Evolutionary conservation across 2,329 filamentous ascomycete genomes (phyloP), one percentile per base, ranked within the genome.

Genomic region (Xylariaceae sp.): DNA sequence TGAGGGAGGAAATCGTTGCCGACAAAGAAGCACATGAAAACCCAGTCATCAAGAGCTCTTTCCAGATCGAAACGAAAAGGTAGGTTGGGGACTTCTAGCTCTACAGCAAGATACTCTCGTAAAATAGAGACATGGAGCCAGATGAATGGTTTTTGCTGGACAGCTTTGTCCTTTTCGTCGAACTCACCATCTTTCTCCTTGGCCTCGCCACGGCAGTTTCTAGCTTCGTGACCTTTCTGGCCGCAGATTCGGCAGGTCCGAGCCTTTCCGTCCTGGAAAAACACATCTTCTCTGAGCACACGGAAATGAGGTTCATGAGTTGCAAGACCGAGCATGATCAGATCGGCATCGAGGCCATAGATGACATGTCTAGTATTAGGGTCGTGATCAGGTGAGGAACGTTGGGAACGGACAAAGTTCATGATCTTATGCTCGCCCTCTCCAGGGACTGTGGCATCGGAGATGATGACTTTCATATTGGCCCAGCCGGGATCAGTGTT

Each of bases 401-500:
- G 83, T 68, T 98, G 94, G 29, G 92, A 95, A 60, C 93, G 85
- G 55, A 98, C 82, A 65, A 97, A 98, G 57, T 93, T 85, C 93
- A 98, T 98, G 63, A 98, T 97, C 69, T 98, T 98, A 68, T 98
- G 93, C 71, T 98, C 93, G 64, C 93, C 93, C 71, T 98, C 93
- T 63, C 93, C 93, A 44, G 93, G 93, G 32, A 98, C 91, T 33
- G 92, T 96, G 43, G 93, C 92, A 73, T 98, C 93, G 7, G 93
- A 98, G 56, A 98, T 97, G 67, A 98, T 94, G 66, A 98, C 80
- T 75, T 98, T 98, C 66, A 96, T 75, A 65, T 90, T 90, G 52
- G 87, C 88, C 94, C 94, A 98, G 40, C 85, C 88, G 23, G 92
- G 90, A 66, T 98, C 93, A 21, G 89, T 96, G 67, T 94, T 97